A percentile compares a stretch with the other conserved stretches of the same genome.
Evolutionary conservation across 768 basidiomycete species (phyloP).

Genomic region (Paxillus rubicundulus): DNA sequence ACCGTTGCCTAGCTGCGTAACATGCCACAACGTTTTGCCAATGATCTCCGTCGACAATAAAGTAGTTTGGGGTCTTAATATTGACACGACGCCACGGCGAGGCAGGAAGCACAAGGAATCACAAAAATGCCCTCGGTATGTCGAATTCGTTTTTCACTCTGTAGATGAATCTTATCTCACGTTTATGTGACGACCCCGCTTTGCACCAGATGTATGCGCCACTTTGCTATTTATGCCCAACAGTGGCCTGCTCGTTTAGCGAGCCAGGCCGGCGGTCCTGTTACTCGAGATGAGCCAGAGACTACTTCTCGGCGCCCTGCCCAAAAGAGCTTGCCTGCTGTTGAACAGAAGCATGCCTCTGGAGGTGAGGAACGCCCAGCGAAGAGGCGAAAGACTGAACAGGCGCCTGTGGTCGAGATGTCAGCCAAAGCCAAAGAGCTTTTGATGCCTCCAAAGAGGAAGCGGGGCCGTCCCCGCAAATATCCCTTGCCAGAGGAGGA

Average conservation of each 20-base stretch:
- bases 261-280: slow-evolving; percentile 42
- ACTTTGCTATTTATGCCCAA: slow-evolving; percentile 71
- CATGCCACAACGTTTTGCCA: slow-evolving; percentile 68
- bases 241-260: slow-evolving; percentile 68
- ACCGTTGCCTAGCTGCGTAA: slow-evolving; percentile 66
- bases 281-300: slow-evolving; percentile 46
- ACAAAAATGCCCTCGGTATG: slow-evolving; percentile 73
- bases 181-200: slow-evolving; percentile 10
- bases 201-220: slow-evolving; percentile 66
- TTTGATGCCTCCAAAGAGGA: slow-evolving; percentile 30
- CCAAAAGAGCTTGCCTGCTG: slow-evolving; percentile 46
- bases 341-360: slow-evolving; percentile 56
- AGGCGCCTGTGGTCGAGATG: slow-evolving; percentile 27
- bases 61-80: slow-evolving; percentile 69
- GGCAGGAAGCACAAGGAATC: slow-evolving; percentile 59
- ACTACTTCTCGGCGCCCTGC: slow-evolving; percentile 44
- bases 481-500: slow-evolving; percentile 28
- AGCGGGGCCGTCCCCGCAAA: slow-evolving; percentile 36
- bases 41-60: slow-evolving; percentile 73
- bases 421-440: slow-evolving; percentile 35
- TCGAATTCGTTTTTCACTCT: slow-evolving; percentile 25
- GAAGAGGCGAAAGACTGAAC: slow-evolving; percentile 52
- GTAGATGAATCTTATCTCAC: slow-evolving; percentile 10
- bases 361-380: slow-evolving; percentile 39
- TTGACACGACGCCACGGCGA: slow-evolving; percentile 43